Percentiles rank a stretch among this genome's conserved stretches.
Evolutionary conservation across 2,329 filamentous ascomycete species (phyloP).

Genomic region (Aspergillus eucalypticola): DNA sequence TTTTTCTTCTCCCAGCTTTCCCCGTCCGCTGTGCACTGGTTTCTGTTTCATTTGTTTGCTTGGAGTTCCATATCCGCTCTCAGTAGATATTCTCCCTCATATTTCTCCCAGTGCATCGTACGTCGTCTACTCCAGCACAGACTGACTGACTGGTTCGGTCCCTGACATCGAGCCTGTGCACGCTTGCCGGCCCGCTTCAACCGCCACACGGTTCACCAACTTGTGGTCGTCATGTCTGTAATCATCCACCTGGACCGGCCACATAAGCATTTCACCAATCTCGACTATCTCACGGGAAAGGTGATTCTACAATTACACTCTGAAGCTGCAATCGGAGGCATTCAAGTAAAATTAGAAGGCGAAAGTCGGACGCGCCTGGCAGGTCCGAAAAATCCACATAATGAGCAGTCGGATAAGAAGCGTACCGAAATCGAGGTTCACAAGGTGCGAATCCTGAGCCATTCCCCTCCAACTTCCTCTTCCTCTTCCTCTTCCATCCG

Average conservation of each 20-base stretch:
- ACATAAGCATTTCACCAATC: constrained; percentile 50
- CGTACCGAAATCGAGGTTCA: constrained; percentile 52
- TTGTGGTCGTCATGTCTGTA: constrained; percentile 45
- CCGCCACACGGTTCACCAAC: constrained; percentile 7
- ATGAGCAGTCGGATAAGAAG: constrained; percentile 49
- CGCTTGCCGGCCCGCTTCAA: background rate
- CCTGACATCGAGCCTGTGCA: background rate
- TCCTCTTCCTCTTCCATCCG: background rate
- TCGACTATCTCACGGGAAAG: constrained; percentile 49
- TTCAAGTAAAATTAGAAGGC: constrained; percentile 52
- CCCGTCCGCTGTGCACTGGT: background rate
- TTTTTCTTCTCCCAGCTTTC: background rate
- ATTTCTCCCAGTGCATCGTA: background rate
- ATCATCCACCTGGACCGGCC: constrained; percentile 46
- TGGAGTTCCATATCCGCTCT: background rate
- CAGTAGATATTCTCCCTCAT: background rate
- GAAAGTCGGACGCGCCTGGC: constrained; percentile 50
- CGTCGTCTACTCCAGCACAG: background rate
- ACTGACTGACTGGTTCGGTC: background rate
- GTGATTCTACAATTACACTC: constrained; percentile 45
- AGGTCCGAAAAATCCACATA: constrained; percentile 40
- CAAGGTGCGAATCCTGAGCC: constrained; percentile 40
- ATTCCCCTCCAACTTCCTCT: background rate
- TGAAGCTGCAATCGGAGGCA: constrained; percentile 47
- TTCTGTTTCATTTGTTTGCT: background rate